Evolutionary conservation across 2,329 filamentous ascomycete genomes (phyloP).

Genomic region (Nannizziopsis barbatae): DNA sequence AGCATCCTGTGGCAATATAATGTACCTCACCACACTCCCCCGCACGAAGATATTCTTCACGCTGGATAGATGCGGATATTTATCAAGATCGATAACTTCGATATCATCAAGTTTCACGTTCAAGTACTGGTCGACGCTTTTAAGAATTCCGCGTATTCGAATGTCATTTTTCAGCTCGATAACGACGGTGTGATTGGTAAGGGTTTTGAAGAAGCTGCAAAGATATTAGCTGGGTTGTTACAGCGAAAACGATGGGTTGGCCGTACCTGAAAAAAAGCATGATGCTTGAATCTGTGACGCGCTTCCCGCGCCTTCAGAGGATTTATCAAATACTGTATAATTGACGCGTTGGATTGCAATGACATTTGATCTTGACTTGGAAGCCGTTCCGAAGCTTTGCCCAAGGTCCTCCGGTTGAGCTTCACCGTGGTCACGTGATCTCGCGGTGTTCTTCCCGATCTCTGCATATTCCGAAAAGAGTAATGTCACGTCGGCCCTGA

Average conservation of each 20-base stretch:
- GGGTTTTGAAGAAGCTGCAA: conserved; percentile 89
- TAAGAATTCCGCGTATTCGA: conserved; percentile 85
- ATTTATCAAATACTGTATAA: not conserved
- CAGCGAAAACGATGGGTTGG: not conserved
- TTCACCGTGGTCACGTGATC: no score
- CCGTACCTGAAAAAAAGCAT: conserved; percentile 46
- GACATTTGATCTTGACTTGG: not conserved
- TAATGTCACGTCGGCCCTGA: no score
- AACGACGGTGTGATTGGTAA: conserved; percentile 93
- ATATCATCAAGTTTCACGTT: conserved; percentile 99
- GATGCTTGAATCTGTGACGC: conserved; percentile 7
- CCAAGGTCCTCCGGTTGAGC: no score
- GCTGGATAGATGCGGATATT: conserved; percentile 82
- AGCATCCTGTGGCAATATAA: conserved; percentile 69
- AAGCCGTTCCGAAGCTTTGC: not conserved
- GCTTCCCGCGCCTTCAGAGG: not conserved
- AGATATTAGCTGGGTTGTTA: not conserved
- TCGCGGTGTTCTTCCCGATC: no score
- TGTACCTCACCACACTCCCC: conserved; percentile 84
- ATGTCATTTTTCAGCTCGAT: conserved; percentile 99
- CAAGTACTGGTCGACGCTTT: conserved; percentile 96
- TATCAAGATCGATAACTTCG: conserved; percentile 78
- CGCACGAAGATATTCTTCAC: conserved; percentile 96
- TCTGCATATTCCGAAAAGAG: no score
- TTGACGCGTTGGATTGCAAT: not conserved